Conservation (phyloP, 306 rosid genomes). For the Calophaca sinica region DNA sequence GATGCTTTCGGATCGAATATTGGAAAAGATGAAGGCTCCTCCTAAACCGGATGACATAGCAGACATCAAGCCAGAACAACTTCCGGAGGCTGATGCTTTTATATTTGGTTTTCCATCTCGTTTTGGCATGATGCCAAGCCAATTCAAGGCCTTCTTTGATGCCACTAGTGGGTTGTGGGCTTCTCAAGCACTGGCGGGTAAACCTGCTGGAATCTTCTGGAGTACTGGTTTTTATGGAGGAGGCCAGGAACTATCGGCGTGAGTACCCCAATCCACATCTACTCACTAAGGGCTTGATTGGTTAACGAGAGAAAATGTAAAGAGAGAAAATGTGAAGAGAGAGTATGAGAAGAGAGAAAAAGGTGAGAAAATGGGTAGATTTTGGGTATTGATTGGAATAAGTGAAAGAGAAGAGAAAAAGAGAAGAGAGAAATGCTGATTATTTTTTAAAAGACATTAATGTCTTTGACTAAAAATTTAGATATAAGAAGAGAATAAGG, state of each 20-base stretch:
- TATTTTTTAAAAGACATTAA: too few species aligned
- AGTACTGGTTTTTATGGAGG: conserved; percentile 97
- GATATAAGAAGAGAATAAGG: too few species aligned
- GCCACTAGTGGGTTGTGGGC: conserved; percentile 73
- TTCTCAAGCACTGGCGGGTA: conserved; percentile 90
- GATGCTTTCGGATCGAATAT: conserved; percentile 65
- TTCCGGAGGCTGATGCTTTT: conserved; percentile 84
- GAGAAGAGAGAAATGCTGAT: too few species aligned
- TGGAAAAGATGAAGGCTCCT: conserved; percentile 83
- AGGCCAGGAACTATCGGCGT: conserved; percentile 97
- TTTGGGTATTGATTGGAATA: too few species aligned
- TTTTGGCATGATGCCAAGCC: conserved; percentile 96
- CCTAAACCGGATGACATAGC: conserved; percentile 71
- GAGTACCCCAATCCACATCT: conserved; percentile 42
- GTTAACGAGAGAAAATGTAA: too few species aligned
- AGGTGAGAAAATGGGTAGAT: too few species aligned
- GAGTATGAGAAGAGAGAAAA: too few species aligned
- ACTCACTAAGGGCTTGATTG: too few species aligned
- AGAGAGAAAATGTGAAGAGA: too few species aligned
- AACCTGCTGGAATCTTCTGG: conserved; percentile 98
- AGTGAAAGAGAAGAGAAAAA: too few species aligned
- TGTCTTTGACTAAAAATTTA: too few species aligned
- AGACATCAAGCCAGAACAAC: conserved; percentile 85
- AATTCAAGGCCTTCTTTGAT: conserved; percentile 83
- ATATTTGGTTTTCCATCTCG: conserved; percentile 95